phyloP scores from a whole-genome alignment of 192 early-diverging fungal genomes.

The Anaeromyces robustus region DNA sequence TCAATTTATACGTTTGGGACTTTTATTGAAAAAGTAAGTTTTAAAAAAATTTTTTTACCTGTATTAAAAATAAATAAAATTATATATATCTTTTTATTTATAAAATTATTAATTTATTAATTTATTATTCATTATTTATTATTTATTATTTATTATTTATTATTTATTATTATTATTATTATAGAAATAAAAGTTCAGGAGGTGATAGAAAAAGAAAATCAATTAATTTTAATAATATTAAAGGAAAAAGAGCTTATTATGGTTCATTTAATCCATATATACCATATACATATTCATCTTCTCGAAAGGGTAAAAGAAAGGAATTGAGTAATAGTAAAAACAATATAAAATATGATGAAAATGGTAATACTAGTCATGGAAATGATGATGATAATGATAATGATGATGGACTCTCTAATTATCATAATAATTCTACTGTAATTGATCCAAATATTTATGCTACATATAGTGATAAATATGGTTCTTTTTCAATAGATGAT shows the following conservation, averaged over 20 bases:
- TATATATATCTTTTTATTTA: not conserved
- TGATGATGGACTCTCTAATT: not conserved
- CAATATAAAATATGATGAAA: not conserved
- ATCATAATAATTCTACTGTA: not conserved
- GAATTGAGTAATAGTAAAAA: not conserved
- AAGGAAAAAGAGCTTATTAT: not conserved
- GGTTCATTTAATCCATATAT: not conserved
- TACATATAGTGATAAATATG: not conserved
- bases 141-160: too few species aligned
- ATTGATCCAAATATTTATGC: not conserved
- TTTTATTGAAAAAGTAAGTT: not conserved
- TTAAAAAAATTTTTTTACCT: not conserved
- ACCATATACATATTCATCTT: not conserved
- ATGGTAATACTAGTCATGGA: not conserved
- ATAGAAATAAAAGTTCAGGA: not conserved
- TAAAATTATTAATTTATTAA: not conserved
- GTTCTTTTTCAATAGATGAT: not conserved
- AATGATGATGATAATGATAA: not conserved
- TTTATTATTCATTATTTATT: too few species aligned
- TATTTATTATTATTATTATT: too few species aligned
- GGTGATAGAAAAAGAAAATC: not conserved
- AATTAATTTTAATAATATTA: not conserved
- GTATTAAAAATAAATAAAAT: too few species aligned
- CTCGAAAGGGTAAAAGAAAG: not conserved
- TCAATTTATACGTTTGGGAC: not conserved